These are phyloP conservation scores for Aegilops sharonensis DNA, from an alignment of 176 grass and related monocot species.

Conservation along the genomic window DNA sequence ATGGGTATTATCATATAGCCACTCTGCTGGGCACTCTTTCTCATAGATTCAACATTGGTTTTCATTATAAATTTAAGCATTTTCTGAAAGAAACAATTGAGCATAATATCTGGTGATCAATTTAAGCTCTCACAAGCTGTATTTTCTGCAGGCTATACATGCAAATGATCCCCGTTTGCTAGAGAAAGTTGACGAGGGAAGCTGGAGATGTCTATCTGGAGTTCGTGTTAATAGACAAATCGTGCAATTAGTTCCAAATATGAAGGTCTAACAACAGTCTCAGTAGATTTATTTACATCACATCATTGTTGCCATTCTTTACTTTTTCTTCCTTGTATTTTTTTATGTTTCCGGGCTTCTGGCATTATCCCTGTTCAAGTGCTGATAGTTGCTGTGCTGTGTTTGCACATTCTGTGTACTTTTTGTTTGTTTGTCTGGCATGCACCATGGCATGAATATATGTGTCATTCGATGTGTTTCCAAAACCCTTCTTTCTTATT, in stretches of 20 bases:
- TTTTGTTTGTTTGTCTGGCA: background rate
- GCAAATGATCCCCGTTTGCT: constrained; percentile 52
- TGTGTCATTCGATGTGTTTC: constrained; percentile 11
- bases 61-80: background rate
- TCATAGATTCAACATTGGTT: background rate
- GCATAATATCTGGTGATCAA: constrained; percentile 16
- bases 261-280: constrained; percentile 48
- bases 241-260: constrained; percentile 63
- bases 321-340: constrained; percentile 17
- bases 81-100: background rate
- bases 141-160: constrained; percentile 44
- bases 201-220: constrained; percentile 76
- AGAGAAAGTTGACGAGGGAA: constrained; percentile 48
- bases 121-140: constrained; percentile 30
- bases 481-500: background rate
- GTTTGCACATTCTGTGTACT: constrained; percentile 5
- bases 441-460: constrained; percentile 5
- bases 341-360: background rate
- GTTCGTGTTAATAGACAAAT: constrained; percentile 69
- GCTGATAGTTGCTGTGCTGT: background rate
- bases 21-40: background rate
- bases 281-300: constrained; percentile 13
- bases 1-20: background rate
- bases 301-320: background rate
- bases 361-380: background rate